A percentile compares a stretch with the other conserved stretches of the same genome.
phyloP scores from a whole-genome alignment of 1,139 yeast species.

The Magnusiomyces ingens region DNA sequence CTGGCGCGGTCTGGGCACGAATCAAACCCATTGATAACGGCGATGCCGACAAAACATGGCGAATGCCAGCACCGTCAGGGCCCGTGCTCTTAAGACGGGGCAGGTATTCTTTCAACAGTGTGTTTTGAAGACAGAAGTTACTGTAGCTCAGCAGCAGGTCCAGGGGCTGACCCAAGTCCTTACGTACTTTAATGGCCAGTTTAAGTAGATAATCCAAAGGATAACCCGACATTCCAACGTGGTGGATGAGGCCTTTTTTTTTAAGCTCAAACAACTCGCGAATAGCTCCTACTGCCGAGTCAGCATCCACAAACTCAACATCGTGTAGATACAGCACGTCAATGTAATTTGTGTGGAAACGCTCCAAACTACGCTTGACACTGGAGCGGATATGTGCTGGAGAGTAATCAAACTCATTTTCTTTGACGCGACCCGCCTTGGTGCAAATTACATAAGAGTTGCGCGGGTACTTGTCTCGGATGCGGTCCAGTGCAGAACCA shows the following conservation, averaged over 20 bases:
- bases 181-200: constrained; percentile 36
- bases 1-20: constrained; percentile 57
- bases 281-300: constrained; percentile 55
- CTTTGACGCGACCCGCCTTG: constrained; percentile 72
- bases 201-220: constrained; percentile 58
- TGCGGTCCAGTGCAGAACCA: constrained; percentile 54
- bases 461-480: constrained; percentile 45
- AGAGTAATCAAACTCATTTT: constrained; percentile 70
- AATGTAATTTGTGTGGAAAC: constrained; percentile 60
- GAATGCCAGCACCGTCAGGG: constrained; percentile 46
- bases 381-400: constrained; percentile 53
- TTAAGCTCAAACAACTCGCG: constrained; percentile 53
- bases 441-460: constrained; percentile 68
- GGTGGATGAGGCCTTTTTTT: constrained; percentile 52
- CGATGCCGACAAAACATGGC: constrained; percentile 65
- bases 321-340: constrained; percentile 87
- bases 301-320: constrained; percentile 66
- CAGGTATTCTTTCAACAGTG: constrained; percentile 44
- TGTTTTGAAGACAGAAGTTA: constrained; percentile 78
- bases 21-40: constrained; percentile 84
- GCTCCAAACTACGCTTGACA: constrained; percentile 54
- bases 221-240: constrained; percentile 82
- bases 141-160: constrained; percentile 77
- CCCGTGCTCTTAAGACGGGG: constrained; percentile 38
- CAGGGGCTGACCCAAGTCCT: constrained; percentile 41